Evolutionary conservation across 2,329 filamentous ascomycete genomes (phyloP).

Genomic region (Hypomyces rosellus): DNA sequence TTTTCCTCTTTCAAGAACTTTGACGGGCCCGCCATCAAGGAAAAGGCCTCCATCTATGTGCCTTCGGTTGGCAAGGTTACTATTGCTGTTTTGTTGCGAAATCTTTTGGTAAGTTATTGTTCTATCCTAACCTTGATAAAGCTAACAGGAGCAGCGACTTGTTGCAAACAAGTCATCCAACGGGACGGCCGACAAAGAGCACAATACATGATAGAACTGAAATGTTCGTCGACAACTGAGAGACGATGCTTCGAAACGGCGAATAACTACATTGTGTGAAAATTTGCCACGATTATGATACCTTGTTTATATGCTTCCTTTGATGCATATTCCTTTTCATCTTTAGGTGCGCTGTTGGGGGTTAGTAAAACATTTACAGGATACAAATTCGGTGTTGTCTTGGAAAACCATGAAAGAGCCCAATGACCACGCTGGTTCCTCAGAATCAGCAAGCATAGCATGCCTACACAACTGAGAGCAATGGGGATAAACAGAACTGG

Average conservation of each 20-base stretch:
- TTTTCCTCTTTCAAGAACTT: slow-evolving; percentile 97
- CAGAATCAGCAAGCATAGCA: too few relatives aligned
- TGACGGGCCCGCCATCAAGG: slow-evolving; percentile 74
- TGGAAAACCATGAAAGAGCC: too few relatives aligned
- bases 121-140: not conserved
- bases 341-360: too few relatives aligned
- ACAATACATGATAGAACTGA: slow-evolving; percentile 35
- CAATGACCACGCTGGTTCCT: too few relatives aligned
- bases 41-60: slow-evolving; percentile 94
- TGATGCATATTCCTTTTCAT: not conserved
- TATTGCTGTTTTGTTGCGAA: slow-evolving; percentile 83
- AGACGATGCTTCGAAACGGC: not conserved
- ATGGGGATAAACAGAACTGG: too few relatives aligned
- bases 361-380: too few relatives aligned
- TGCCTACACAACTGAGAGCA: too few relatives aligned
- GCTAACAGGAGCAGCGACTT: slow-evolving; percentile 37
- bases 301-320: not conserved
- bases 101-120: slow-evolving; percentile 66
- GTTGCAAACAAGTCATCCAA: slow-evolving; percentile 43
- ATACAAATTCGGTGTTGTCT: too few relatives aligned
- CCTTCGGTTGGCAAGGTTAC: slow-evolving; percentile 97
- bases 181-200: slow-evolving; percentile 27
- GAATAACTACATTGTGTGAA: too few relatives aligned
- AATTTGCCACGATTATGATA: too few relatives aligned
- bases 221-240: slow-evolving; percentile 31